Conservation (phyloP, 2,329 filamentous ascomycete species). For the Aspergillus phoenicis region DNA sequence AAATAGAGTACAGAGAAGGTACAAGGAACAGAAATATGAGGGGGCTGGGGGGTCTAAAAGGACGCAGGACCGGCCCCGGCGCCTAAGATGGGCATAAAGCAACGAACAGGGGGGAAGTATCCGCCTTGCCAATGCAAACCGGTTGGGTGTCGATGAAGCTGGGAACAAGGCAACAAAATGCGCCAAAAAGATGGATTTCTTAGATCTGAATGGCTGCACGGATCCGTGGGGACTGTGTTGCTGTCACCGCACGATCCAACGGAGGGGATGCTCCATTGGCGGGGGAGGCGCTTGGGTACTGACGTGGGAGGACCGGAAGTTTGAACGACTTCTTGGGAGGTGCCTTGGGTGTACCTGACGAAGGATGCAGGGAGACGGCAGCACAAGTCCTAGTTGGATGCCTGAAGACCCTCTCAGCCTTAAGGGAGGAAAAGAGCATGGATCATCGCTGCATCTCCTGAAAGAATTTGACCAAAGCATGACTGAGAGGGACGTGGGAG, state of each 20-base stretch:
- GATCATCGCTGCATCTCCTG: not conserved
- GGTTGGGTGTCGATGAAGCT: conserved; percentile 25
- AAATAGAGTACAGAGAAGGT: conserved; percentile 3
- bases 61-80: conserved; percentile 16
- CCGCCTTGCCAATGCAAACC: conserved; percentile 13
- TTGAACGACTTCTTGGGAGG: not conserved
- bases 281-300: conserved; percentile 18
- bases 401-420: not conserved
- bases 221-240: conserved; percentile 27
- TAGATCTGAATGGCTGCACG: conserved; percentile 20
- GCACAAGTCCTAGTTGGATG: not conserved
- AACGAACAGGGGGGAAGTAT: conserved; percentile 25
- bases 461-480: too few relatives aligned
- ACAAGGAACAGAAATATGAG: conserved; percentile 7
- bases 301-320: not conserved
- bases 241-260: conserved; percentile 12
- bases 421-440: not conserved
- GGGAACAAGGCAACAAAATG: conserved; percentile 22
- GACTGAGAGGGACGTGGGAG: too few relatives aligned
- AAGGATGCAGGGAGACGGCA: not conserved
- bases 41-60: conserved; percentile 23
- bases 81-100: conserved; percentile 27
- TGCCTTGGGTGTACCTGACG: conserved; percentile 1
- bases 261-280: conserved; percentile 14
- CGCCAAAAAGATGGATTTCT: not conserved